Base-by-base conservation (phyloP, 2,329 filamentous ascomycete genomes). In the Coniochaeta ligniaria region DNA sequence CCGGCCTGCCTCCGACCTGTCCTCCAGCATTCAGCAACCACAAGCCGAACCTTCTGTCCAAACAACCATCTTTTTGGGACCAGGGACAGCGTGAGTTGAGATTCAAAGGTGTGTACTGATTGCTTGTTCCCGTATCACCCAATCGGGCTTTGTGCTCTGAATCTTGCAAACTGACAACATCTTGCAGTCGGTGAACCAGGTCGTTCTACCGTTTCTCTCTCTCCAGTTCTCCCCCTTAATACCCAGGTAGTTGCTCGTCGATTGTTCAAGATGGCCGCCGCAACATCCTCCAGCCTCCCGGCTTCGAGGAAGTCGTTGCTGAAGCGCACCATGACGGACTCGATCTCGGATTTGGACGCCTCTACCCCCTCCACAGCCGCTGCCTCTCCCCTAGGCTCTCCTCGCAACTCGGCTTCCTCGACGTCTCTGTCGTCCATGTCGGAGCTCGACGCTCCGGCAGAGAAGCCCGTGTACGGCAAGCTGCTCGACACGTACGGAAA, bases 401-500 rank as follows among this genome's bases (percentile, higher is more conserved):
- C 85, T 45, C 78, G 81, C 56, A 78, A 70, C 31, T 88, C 85
- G 22, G 79, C 93, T 55, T 98, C 95, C 8, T 91, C 90, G 43
- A 96, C 94, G 3, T 98, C 95, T 3, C 84, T 98, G 64, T 97
- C 94, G 12, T 98, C 95, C 28, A 82, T 98, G 73, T 88, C 85
- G 60, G 93, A 90, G 12, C 83, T 86, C 60, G 80, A 84, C 52
- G 84, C 78, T 61, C 47, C 47, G 12, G 66, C 68, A 41, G 59
- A 69, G 67, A 73, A 76, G 65, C 59, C 70, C 60, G 65, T 67
- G 66, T 87, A 83, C 67, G 85, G 84, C 69, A 85, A 87, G 74
- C 84, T 99, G 67, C 71, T 95, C 65, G 93, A 99, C 78, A 94
- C 92, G 14, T 95, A 96, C 74, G 95, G 95, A 76, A 96, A 98